Conservation (phyloP, 495 filamentous ascomycete genomes). For the Hypomontagnella monticulosa region DNA sequence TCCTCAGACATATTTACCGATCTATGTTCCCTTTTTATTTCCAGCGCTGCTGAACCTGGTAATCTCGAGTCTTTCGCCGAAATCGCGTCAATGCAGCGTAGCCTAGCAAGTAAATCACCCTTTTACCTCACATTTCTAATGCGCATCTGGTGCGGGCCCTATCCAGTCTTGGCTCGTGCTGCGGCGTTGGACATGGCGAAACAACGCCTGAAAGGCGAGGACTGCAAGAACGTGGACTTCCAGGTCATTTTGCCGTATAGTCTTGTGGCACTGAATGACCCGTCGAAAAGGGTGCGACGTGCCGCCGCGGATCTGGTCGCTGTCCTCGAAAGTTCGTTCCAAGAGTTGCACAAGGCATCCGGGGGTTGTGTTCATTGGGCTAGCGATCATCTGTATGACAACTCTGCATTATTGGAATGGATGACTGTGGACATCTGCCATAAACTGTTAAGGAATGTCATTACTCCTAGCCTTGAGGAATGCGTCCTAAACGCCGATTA, state of each 20-base stretch:
- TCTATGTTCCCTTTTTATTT: slow-evolving; percentile 71
- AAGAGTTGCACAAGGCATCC: slow-evolving; percentile 32
- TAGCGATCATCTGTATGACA: slow-evolving; percentile 57
- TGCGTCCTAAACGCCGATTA: slow-evolving; percentile 78
- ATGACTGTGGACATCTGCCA: slow-evolving; percentile 65
- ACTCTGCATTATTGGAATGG: slow-evolving; percentile 63
- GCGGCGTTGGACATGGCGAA: slow-evolving; percentile 72
- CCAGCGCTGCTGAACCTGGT: slow-evolving; percentile 60
- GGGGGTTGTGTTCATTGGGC: slow-evolving; percentile 46
- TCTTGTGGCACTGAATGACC: slow-evolving; percentile 76
- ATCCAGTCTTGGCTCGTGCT: slow-evolving; percentile 71
- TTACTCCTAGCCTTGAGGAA: slow-evolving; percentile 81
- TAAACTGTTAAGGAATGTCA: slow-evolving; percentile 68
- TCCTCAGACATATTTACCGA: slow-evolving; percentile 58
- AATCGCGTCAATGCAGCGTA: slow-evolving; percentile 65
- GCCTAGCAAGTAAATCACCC: slow-evolving; percentile 64
- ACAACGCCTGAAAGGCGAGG: slow-evolving; percentile 58
- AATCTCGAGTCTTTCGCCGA: slow-evolving; percentile 66
- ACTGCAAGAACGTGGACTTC: slow-evolving; percentile 66
- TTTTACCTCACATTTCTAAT: slow-evolving; percentile 81
- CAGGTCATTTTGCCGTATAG: slow-evolving; percentile 83
- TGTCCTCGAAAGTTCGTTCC: slow-evolving; percentile 51
- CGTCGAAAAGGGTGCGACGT: slow-evolving; percentile 74
- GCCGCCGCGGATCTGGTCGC: slow-evolving; percentile 73
- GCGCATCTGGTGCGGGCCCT: slow-evolving; percentile 75